phyloP scores from a whole-genome alignment of 352 stramenopile species.

The Phytopythium sindhum region DNA sequence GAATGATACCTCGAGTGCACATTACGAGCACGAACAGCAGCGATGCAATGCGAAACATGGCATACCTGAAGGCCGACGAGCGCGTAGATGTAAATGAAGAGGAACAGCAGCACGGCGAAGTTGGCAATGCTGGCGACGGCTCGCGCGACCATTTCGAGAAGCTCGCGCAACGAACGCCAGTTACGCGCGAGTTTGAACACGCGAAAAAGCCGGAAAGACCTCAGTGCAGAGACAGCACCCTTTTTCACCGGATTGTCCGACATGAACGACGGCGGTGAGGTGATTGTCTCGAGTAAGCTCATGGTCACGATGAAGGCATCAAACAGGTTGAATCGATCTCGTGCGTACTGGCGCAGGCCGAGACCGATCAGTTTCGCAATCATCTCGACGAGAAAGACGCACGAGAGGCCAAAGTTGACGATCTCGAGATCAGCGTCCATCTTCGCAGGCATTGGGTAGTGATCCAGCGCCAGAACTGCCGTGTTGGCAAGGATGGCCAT shows the following conservation, averaged over 20 bases:
- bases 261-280: constrained; percentile 73
- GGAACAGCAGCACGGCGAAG: constrained; percentile 91
- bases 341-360: constrained; percentile 64
- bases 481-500: constrained; percentile 85
- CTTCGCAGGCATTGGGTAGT: constrained; percentile 64
- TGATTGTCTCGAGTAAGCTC: constrained; percentile 63
- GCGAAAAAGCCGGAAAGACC: constrained; percentile 89
- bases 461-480: constrained; percentile 69
- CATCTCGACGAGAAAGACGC: constrained; percentile 73
- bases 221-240: constrained; percentile 75
- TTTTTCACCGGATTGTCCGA: constrained; percentile 47
- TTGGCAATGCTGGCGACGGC: constrained; percentile 93
- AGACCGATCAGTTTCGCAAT: constrained; percentile 85
- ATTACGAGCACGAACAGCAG: neutral
- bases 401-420: constrained; percentile 76
- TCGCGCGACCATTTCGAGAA: constrained; percentile 88
- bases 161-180: constrained; percentile 90
- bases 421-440: constrained; percentile 64
- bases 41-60: neutral
- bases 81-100: constrained; percentile 96
- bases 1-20: neutral
- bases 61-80: constrained; percentile 85
- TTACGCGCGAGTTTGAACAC: constrained; percentile 94
- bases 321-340: constrained; percentile 82
- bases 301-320: constrained; percentile 85